A percentile compares a stretch with the other conserved stretches of the same genome.
phyloP scores from a whole-genome alignment of 441 rosid genomes.

The Isatis lusitanica region DNA sequence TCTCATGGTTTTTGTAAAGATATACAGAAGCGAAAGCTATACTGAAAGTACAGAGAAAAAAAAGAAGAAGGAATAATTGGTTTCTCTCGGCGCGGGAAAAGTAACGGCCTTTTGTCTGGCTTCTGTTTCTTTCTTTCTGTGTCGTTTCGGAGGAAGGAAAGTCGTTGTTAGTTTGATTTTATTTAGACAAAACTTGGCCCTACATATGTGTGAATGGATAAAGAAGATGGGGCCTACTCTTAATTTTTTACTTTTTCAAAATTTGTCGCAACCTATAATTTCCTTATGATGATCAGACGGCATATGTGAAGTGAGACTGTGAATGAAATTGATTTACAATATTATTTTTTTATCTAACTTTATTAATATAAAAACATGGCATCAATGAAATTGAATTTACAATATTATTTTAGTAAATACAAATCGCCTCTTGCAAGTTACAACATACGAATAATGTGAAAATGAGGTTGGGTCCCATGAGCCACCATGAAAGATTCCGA shows the following conservation, averaged over 20 bases:
- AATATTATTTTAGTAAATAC: not conserved
- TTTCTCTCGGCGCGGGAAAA: constrained; percentile 28
- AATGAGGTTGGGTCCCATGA: not conserved
- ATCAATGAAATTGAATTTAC: not conserved
- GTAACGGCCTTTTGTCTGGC: not conserved
- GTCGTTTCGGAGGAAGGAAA: too few species aligned
- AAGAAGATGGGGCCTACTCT: not conserved
- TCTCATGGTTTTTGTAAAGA: not conserved
- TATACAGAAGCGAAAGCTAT: not conserved
- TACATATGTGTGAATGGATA: not conserved
- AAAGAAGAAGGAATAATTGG: constrained; percentile 13
- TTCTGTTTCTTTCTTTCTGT: not conserved
- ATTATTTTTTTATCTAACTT: not conserved
- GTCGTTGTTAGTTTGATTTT: not conserved
- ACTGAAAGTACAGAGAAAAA: not conserved
- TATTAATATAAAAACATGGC: not conserved
- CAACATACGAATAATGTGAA: not conserved
- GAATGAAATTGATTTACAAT: not conserved
- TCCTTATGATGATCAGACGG: not conserved
- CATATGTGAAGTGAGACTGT: not conserved
- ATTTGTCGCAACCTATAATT: not conserved
- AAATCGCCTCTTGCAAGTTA: not conserved
- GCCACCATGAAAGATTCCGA: not conserved
- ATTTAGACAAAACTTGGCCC: not conserved
- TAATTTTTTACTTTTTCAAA: too few species aligned